Evolutionary conservation across 2,329 filamentous ascomycete species (phyloP).

Genomic region (Proliferodiscus dingleyae): DNA sequence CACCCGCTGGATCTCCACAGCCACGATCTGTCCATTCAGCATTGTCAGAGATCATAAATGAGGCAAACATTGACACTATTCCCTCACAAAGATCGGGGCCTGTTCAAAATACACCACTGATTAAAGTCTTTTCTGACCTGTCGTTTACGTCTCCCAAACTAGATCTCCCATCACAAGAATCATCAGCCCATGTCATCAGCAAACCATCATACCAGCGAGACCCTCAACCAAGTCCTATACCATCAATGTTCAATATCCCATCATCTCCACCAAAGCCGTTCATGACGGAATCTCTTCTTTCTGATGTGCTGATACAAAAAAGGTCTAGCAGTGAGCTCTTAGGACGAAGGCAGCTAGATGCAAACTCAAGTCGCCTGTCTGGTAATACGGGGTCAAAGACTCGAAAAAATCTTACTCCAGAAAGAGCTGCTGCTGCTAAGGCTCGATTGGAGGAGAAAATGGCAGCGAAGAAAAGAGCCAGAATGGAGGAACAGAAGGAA

Average conservation of each 20-base stretch:
- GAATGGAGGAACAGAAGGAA: conserved; percentile 21
- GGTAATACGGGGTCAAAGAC: conserved; percentile 18
- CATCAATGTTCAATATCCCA: conserved; percentile 27
- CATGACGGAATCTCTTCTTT: conserved; percentile 15
- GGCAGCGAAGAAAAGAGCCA: conserved; percentile 25
- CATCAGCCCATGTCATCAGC: conserved; percentile 11
- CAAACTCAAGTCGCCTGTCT: conserved; percentile 17
- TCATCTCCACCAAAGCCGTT: conserved; percentile 27
- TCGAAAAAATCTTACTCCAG: conserved; percentile 26
- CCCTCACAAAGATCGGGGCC: conserved; percentile 19
- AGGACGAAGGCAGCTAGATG: conserved; percentile 4
- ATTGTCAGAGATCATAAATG: conserved; percentile 28
- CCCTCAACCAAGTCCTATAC: conserved; percentile 20
- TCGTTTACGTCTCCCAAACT: conserved; percentile 16
- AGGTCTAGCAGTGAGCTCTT: conserved; percentile 14
- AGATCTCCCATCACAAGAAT: conserved; percentile 17
- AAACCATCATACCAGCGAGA: conserved; percentile 16
- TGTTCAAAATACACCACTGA: conserved; percentile 23
- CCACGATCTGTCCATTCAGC: conserved; percentile 18
- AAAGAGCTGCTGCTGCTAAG: conserved; percentile 31
- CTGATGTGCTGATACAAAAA: conserved; percentile 13
- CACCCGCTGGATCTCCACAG: conserved; percentile 7
- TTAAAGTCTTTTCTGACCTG: conserved; percentile 17
- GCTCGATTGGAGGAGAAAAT: conserved; percentile 30
- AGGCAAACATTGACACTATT: conserved; percentile 17